Percentiles rank a stretch among this genome's conserved stretches.
phyloP scores from a whole-genome alignment of 1,139 yeast species.

The Yamadazyma triangularis region DNA sequence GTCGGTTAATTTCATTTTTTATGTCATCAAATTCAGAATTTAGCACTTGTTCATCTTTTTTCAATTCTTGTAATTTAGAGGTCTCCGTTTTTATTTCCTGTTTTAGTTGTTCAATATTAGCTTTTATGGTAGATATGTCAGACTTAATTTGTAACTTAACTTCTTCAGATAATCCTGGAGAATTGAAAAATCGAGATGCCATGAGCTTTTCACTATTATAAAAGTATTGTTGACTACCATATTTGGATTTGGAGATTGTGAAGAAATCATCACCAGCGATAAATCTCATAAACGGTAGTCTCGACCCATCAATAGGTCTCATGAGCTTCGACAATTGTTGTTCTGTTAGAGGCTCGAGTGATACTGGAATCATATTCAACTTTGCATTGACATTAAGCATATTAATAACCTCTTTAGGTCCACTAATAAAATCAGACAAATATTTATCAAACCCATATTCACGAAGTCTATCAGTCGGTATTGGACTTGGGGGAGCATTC shows the following conservation, averaged over 20 bases:
- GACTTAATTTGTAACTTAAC: constrained; percentile 26
- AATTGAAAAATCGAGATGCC: constrained; percentile 33
- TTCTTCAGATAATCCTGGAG: constrained; percentile 32
- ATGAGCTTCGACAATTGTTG: constrained; percentile 36
- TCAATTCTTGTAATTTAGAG: neutral
- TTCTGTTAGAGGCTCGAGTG: constrained; percentile 37
- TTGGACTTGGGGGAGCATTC: constrained; percentile 7
- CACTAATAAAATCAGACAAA: constrained; percentile 63
- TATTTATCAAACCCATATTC: constrained; percentile 75
- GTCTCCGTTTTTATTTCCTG: constrained; percentile 1
- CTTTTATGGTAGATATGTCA: constrained; percentile 10
- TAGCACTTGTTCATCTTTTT: neutral
- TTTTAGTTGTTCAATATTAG: constrained; percentile 15
- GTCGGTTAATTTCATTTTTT: constrained; percentile 14
- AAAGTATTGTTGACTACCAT: constrained; percentile 52
- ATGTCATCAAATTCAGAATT: constrained; percentile 7
- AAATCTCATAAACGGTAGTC: constrained; percentile 48
- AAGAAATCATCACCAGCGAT: constrained; percentile 56
- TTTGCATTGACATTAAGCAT: constrained; percentile 64
- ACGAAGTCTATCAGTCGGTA: constrained; percentile 28
- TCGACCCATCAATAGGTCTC: constrained; percentile 31
- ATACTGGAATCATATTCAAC: constrained; percentile 63
- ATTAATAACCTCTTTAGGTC: constrained; percentile 69
- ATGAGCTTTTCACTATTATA: constrained; percentile 34
- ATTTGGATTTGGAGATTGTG: constrained; percentile 49